Conservation (phyloP, 1,284 basidiomycete species). For the Phaffia rhodozyma region DNA sequence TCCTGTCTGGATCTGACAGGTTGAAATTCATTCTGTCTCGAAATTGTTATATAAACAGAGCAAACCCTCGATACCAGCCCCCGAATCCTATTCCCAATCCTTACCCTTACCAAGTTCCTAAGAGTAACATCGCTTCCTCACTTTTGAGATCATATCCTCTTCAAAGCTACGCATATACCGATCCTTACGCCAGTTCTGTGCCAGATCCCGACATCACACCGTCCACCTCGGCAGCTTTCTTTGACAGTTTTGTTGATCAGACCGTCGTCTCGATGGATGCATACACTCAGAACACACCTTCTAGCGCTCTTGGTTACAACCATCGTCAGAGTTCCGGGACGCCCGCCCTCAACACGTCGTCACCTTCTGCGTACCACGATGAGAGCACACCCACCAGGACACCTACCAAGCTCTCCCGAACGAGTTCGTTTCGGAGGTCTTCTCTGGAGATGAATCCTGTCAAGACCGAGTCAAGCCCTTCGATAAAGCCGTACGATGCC, state of each 20-base stretch:
- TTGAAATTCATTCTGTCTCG: neutral
- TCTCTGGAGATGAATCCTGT: neutral
- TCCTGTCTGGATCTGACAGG: neutral
- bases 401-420: neutral
- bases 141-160: neutral
- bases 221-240: neutral
- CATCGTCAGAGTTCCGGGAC: too few species aligned
- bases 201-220: neutral
- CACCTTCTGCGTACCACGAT: too few species aligned
- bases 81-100: neutral
- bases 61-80: neutral
- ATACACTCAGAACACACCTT: neutral
- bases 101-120: conserved; percentile 8
- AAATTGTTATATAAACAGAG: too few species aligned
- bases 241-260: conserved; percentile 2
- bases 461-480: neutral
- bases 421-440: neutral
- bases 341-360: too few species aligned
- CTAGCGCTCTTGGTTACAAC: too few species aligned
- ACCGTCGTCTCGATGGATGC: neutral
- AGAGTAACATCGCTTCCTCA: neutral
- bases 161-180: neutral
- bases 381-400: conserved; percentile 3
- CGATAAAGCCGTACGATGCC: too few species aligned
- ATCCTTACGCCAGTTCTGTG: neutral